Conservation (phyloP, 2,329 filamentous ascomycete species). For the Penicillium thymicola region DNA sequence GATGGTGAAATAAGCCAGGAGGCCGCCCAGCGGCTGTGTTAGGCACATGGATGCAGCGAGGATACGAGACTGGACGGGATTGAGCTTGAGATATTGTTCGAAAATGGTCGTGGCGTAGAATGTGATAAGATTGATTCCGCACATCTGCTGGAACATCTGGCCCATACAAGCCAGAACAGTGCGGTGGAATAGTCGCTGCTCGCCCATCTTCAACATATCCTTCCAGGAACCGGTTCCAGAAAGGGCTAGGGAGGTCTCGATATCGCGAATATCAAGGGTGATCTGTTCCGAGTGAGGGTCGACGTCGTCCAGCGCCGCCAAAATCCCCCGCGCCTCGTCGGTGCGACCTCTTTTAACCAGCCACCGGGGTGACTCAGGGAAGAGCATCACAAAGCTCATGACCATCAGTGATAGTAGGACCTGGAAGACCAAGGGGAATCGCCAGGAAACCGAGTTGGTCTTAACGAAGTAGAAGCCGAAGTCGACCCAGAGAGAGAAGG, state of each 20-base stretch:
- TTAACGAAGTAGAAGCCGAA: slow-evolving; percentile 43
- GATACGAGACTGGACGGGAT: slow-evolving; percentile 3
- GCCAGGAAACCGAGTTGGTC: slow-evolving; percentile 41
- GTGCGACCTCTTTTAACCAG: slow-evolving; percentile 45
- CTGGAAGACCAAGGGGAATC: slow-evolving; percentile 42
- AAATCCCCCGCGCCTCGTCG: slow-evolving; percentile 34
- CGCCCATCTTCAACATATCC: slow-evolving; percentile 40
- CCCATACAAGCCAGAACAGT: slow-evolving; percentile 32
- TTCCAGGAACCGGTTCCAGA: slow-evolving; percentile 33
- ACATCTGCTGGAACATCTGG: slow-evolving; percentile 40
- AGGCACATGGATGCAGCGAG: slow-evolving; percentile 9
- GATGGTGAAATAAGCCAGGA: slow-evolving; percentile 42
- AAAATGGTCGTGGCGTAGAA: slow-evolving; percentile 27
- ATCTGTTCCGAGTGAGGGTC: slow-evolving; percentile 39
- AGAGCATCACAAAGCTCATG: slow-evolving; percentile 32
- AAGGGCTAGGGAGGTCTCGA: slow-evolving; percentile 43
- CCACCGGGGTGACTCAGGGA: slow-evolving; percentile 46
- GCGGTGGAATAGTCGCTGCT: slow-evolving; percentile 36
- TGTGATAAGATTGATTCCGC: slow-evolving; percentile 38
- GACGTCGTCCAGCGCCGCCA: slow-evolving; percentile 43
- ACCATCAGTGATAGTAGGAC: slow-evolving; percentile 35
- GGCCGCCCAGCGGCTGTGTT: slow-evolving; percentile 36
- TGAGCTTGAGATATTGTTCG: slow-evolving; percentile 7
- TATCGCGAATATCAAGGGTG: slow-evolving; percentile 38
- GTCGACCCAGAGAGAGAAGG: slow-evolving; percentile 49